Percentiles rank a stretch among this genome's conserved stretches.
These are phyloP conservation scores for Saraca asoca DNA, from an alignment of 331 rosid species.

Conservation along the genomic window DNA sequence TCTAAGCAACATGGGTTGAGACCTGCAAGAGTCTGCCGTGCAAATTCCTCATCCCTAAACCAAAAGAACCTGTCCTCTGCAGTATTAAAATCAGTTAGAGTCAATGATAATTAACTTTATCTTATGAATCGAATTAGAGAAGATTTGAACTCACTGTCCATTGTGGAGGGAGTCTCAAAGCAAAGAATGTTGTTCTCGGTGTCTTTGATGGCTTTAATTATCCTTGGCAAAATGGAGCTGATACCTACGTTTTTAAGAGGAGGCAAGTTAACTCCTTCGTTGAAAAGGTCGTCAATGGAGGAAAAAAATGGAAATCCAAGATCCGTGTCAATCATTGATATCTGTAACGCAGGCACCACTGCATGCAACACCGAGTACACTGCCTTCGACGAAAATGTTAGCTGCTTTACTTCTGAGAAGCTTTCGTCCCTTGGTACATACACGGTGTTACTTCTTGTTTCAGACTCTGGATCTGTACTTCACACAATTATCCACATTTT, in stretches of 20 bases:
- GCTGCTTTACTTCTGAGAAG: conserved; percentile 67
- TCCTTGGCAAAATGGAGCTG: conserved; percentile 46
- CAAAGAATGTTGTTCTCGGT: conserved; percentile 49
- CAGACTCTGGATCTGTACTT: conserved; percentile 54
- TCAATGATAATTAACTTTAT: too few relatives aligned
- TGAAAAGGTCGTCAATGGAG: conserved; percentile 62
- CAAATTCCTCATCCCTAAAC: conserved; percentile 83
- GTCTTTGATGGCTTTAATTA: conserved; percentile 44
- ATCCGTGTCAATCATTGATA: conserved; percentile 20
- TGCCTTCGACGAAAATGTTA: conserved; percentile 49
- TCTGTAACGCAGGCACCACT: conserved; percentile 48
- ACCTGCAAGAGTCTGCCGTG: conserved; percentile 86
- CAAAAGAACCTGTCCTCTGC: conserved; percentile 86
- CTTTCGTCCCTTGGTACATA: conserved; percentile 87
- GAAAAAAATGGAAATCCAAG: conserved; percentile 61
- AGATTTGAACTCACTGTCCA: conserved; percentile 51
- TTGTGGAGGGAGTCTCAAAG: conserved; percentile 59
- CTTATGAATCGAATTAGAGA: background rate
- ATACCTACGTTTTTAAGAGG: conserved; percentile 39
- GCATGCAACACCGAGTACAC: conserved; percentile 55
- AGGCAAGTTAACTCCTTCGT: conserved; percentile 60
- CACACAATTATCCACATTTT: background rate
- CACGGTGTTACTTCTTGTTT: conserved; percentile 40
- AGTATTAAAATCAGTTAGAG: background rate
- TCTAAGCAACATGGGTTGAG: conserved; percentile 74